A percentile compares a stretch with the other conserved stretches of the same genome.
phyloP scores from a whole-genome alignment of 306 rosid species.

The Dalbergia cochinchinensis region DNA sequence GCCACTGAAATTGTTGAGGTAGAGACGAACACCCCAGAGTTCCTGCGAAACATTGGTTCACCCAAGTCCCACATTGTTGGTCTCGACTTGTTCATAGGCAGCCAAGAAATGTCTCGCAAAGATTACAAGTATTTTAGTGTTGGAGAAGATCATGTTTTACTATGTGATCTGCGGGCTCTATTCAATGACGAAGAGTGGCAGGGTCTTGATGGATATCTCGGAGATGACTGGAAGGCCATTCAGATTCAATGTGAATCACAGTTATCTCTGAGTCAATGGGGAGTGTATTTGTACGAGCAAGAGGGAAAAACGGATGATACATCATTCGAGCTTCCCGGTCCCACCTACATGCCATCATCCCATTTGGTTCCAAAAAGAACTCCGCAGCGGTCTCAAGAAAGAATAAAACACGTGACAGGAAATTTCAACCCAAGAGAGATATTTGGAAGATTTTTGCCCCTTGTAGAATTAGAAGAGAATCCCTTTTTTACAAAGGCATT shows the following conservation, averaged over 20 bases:
- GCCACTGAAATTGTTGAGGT: background rate
- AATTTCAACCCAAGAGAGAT: conserved; percentile 4
- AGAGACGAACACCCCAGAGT: background rate
- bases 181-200: background rate
- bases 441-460: background rate
- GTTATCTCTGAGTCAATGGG: background rate
- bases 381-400: background rate
- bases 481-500: background rate
- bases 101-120: background rate
- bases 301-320: background rate
- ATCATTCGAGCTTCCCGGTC: background rate
- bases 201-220: background rate
- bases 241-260: background rate
- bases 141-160: background rate
- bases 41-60: background rate
- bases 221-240: background rate
- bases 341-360: background rate
- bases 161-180: background rate
- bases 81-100: background rate
- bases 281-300: background rate
- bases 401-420: background rate
- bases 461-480: background rate
- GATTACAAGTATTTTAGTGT: background rate
- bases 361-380: background rate
- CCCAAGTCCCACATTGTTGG: background rate